phyloP scores from a whole-genome alignment of 148 eudicot genomes.

The Cornus suecica region DNA sequence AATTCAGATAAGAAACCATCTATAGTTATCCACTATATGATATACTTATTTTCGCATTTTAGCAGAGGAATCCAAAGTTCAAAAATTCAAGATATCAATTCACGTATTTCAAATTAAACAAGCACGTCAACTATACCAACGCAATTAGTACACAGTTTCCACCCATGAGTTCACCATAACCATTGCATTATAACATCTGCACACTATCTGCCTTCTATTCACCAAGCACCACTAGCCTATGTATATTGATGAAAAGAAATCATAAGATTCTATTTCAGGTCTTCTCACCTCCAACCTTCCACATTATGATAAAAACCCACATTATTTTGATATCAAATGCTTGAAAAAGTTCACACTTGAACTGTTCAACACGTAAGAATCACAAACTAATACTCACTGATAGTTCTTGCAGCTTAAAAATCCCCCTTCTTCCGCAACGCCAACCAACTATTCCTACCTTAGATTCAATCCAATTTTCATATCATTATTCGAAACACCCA shows the following conservation, averaged over 20 bases:
- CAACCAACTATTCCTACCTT: too few relatives aligned
- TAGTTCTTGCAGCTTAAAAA: neutral
- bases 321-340: neutral
- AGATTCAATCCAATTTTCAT: too few relatives aligned
- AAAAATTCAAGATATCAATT: neutral
- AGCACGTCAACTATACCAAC: neutral
- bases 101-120: neutral
- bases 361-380: neutral
- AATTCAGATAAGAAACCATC: too few relatives aligned
- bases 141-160: neutral
- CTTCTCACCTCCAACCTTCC: neutral
- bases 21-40: too few relatives aligned
- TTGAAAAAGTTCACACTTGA: neutral
- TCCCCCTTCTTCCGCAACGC: too few relatives aligned
- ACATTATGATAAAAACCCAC: neutral
- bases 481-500: too few relatives aligned
- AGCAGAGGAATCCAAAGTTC: neutral
- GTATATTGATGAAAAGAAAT: neutral
- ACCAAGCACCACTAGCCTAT: neutral
- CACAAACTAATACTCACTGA: neutral
- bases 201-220: neutral
- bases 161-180: neutral
- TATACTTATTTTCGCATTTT: too few relatives aligned
- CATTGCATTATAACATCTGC: neutral
- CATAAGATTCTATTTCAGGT: neutral